phyloP scores from a whole-genome alignment of 2,329 filamentous ascomycete species.

The Madurella mycetomatis region DNA sequence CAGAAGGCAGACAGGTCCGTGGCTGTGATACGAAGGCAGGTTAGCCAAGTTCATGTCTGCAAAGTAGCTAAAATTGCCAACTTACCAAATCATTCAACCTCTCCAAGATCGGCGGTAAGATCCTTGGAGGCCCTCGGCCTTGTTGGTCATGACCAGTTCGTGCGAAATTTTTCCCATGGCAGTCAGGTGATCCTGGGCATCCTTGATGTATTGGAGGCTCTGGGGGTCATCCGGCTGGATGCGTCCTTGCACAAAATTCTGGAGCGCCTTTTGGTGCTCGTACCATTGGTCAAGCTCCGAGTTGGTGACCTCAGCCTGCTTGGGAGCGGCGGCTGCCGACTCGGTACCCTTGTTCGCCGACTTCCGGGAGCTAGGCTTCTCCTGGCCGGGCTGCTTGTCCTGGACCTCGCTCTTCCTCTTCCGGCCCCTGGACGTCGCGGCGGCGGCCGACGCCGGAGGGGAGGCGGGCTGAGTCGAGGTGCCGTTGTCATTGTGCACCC shows the following conservation, averaged over 20 bases:
- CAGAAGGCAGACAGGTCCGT: background rate
- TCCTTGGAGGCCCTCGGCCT: slow-evolving; percentile 29
- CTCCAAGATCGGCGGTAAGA: slow-evolving; percentile 35
- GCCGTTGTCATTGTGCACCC: slow-evolving; percentile 67
- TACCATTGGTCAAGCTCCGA: slow-evolving; percentile 47
- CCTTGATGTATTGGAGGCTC: slow-evolving; percentile 50
- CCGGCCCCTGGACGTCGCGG: slow-evolving; percentile 43
- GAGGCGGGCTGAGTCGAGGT: slow-evolving; percentile 28
- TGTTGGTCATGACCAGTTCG: slow-evolving; percentile 34
- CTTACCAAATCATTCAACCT: slow-evolving; percentile 35
- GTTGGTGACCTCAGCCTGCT: slow-evolving; percentile 20
- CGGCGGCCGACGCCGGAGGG: slow-evolving; percentile 37
- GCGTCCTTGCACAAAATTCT: slow-evolving; percentile 52
- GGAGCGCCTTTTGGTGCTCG: slow-evolving; percentile 60
- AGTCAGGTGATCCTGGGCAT: slow-evolving; percentile 46
- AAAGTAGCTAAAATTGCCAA: background rate
- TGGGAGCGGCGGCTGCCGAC: slow-evolving; percentile 23
- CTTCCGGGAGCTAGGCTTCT: slow-evolving; percentile 45
- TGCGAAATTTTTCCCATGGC: slow-evolving; percentile 50
- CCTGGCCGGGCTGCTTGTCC: slow-evolving; percentile 31
- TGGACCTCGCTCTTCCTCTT: slow-evolving; percentile 54
- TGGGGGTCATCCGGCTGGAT: slow-evolving; percentile 48
- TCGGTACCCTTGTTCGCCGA: slow-evolving; percentile 35
- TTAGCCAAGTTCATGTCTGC: background rate
- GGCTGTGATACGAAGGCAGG: background rate